Conservation (phyloP, 495 filamentous ascomycete genomes). For the Trichoderma erinaceum region DNA sequence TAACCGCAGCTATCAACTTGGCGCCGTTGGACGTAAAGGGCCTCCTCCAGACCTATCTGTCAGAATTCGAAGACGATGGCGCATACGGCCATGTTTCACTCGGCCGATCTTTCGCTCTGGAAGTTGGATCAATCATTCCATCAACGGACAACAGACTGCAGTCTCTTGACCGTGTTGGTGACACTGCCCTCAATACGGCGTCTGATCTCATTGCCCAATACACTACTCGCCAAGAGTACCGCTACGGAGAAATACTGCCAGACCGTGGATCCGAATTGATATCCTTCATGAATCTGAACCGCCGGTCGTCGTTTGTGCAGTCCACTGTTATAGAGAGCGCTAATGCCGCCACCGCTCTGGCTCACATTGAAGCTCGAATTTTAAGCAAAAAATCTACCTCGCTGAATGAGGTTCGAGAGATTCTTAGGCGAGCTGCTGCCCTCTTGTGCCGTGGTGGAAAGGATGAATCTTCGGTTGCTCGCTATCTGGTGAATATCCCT, state of each 20-base stretch:
- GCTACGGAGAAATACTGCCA: conserved; percentile 64
- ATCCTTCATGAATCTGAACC: conserved; percentile 47
- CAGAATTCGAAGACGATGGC: conserved; percentile 83
- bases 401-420: conserved; percentile 69
- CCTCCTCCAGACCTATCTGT: conserved; percentile 88
- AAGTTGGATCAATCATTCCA: conserved; percentile 85
- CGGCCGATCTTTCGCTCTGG: conserved; percentile 89
- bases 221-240: conserved; percentile 92
- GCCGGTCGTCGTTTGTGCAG: conserved; percentile 36
- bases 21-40: conserved; percentile 95
- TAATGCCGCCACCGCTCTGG: conserved; percentile 54
- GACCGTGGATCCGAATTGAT: conserved; percentile 58
- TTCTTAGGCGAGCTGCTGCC: conserved; percentile 74
- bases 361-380: conserved; percentile 62
- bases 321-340: conserved; percentile 42
- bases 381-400: conserved; percentile 58
- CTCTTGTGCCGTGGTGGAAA: conserved; percentile 69
- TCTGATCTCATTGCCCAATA: conserved; percentile 96
- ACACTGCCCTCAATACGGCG: conserved; percentile 73
- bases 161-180: conserved; percentile 65
- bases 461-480: conserved; percentile 68
- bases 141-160: conserved; percentile 78
- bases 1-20: conserved; percentile 68
- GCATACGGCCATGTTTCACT: conserved; percentile 83
- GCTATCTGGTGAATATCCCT: conserved; percentile 83